Base-by-base conservation (phyloP, 805 yeast species). In the Saccharomycopsis fermentans region DNA sequence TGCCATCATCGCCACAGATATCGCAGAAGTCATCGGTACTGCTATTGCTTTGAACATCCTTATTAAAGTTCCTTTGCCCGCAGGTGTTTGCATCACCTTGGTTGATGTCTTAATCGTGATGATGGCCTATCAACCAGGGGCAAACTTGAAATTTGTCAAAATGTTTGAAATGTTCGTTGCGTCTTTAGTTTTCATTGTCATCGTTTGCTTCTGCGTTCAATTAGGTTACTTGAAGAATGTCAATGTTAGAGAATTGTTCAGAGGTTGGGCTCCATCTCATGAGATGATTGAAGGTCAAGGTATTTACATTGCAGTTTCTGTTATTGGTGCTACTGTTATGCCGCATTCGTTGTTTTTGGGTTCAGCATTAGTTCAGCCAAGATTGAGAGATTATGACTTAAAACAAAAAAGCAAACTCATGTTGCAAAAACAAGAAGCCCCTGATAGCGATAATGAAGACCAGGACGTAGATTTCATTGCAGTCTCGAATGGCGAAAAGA, bases 11-110 rank as follows among this genome's bases (percentile, higher is more conserved):
- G 92, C 96, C 16, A 91, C 97, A 0, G 97, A 90, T 72, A 77
- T 90, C 63, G 97, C 97, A 0, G 97, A 91, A 69, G 97, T 90
- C 6, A 89, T 91, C 27, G 97, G 97, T 54, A 86, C 96, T 4
- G 96, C 96, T 8, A 87, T 90, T 61, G 83, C 96, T 0, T 73
- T 91, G 51, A 85, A 89, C 65, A 87, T 90, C 59, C 70, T 90
- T 52, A 78, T 90, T 61, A 78, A 78, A 14, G 78, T 90, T 24
- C 96, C 96, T 0, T 74, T 91, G 48, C 74, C 87, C 1, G 76
- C 82, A 4, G 97, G 97, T 58, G 94, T 90, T 2, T 71, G 86
- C 4, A 72, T 90, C 29, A 90, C 97, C 0, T 81, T 88, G 1
- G 67, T 86, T 1, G 97, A 91, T 70, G 96, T 91, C 8, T 73